Conservation (phyloP, 495 filamentous ascomycete genomes). For the Cercophora samala region DNA sequence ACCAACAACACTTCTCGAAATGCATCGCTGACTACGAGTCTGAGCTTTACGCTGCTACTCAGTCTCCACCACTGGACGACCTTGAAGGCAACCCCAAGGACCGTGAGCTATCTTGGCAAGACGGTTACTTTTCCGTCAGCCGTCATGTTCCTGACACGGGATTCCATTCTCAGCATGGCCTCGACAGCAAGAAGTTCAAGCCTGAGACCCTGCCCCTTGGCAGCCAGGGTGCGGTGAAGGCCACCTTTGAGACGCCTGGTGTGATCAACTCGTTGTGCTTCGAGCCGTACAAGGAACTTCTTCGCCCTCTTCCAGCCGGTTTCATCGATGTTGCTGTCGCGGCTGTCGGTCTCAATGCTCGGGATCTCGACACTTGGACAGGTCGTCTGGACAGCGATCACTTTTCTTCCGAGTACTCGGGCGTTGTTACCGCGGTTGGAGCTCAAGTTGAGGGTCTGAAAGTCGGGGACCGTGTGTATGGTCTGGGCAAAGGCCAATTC, state of each 20-base stretch:
- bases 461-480: background rate
- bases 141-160: background rate
- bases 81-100: background rate
- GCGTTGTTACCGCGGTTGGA: background rate
- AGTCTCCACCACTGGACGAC: background rate
- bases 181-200: background rate
- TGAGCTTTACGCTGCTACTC: background rate
- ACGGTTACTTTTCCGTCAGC: background rate
- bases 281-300: background rate
- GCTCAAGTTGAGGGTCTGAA: background rate
- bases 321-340: background rate
- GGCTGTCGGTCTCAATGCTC: background rate
- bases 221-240: background rate
- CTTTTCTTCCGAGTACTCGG: background rate
- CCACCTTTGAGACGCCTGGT: background rate
- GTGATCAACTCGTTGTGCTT: background rate
- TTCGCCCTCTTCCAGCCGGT: background rate
- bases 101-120: background rate
- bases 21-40: background rate
- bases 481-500: background rate
- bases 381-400: background rate
- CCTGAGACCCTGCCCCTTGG: background rate
- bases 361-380: background rate
- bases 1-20: background rate
- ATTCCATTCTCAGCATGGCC: background rate